Percentiles rank a stretch among this genome's conserved stretches.
These are phyloP conservation scores for Scedosporium apiospermum DNA, from an alignment of 2,329 filamentous ascomycete genomes.

Conservation along the genomic window DNA sequence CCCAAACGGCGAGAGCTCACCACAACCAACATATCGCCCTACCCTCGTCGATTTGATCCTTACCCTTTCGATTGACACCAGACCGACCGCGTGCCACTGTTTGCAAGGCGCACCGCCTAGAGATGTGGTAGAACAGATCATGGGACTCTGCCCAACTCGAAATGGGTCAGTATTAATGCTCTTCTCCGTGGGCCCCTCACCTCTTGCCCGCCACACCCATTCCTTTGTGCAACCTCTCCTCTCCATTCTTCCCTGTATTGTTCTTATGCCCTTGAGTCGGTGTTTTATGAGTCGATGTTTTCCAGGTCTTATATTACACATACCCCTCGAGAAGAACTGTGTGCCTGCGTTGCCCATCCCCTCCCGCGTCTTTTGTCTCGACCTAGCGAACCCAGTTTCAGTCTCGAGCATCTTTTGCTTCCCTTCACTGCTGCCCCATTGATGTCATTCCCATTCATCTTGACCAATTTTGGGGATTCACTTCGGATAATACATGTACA, in stretches of 20 bases:
- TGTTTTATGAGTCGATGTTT: background rate
- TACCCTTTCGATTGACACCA: constrained; percentile 2
- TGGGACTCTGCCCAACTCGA: constrained; percentile 23
- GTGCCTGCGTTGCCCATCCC: background rate
- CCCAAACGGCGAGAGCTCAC: background rate
- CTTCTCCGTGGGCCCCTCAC: constrained; percentile 5
- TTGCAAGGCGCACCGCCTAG: constrained; percentile 4
- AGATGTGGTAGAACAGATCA: constrained; percentile 18
- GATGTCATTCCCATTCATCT: background rate
- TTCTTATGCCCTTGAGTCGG: background rate
- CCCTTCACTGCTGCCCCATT: background rate
- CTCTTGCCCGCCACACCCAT: constrained; percentile 4
- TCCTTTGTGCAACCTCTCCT: constrained; percentile 5
- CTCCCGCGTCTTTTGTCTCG: background rate
- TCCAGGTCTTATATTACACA: background rate
- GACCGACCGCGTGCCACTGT: constrained; percentile 1
- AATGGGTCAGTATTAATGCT: constrained; percentile 22
- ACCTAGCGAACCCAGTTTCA: background rate
- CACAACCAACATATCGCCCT: background rate
- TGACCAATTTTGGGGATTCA: background rate
- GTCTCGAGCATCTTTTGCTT: background rate
- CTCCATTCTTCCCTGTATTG: constrained; percentile 2
- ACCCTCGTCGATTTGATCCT: background rate
- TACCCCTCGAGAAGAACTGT: background rate
- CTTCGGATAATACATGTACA: background rate